Evolutionary conservation across 2,329 filamentous ascomycete genomes (phyloP).

Genomic region (Hansfordia pulvinata): DNA sequence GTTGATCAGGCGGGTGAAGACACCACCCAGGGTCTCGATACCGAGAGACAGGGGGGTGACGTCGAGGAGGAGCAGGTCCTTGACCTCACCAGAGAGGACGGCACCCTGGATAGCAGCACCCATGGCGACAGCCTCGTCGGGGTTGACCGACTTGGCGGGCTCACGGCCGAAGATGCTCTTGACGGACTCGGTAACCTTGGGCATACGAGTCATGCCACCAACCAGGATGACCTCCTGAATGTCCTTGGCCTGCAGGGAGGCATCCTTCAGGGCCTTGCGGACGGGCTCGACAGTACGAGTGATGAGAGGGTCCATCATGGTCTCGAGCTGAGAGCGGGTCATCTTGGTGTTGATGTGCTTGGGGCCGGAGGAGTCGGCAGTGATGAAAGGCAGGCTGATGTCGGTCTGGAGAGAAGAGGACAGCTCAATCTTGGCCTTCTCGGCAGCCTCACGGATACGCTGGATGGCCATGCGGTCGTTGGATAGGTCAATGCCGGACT

Average conservation of each 20-base stretch:
- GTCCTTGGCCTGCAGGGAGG: constrained; percentile 78
- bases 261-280: constrained; percentile 94
- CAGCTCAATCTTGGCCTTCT: constrained; percentile 99
- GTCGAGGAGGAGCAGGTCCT: constrained; percentile 87
- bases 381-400: constrained; percentile 98
- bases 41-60: constrained; percentile 92
- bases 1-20: constrained; percentile 97
- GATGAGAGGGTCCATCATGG: constrained; percentile 83
- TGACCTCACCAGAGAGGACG: constrained; percentile 91
- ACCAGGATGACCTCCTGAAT: constrained; percentile 97
- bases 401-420: constrained; percentile 92
- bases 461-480: constrained; percentile 96
- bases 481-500: constrained; percentile 80
- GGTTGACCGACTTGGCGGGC: constrained; percentile 95
- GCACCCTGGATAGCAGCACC: constrained; percentile 96
- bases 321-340: constrained; percentile 82
- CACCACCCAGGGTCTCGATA: constrained; percentile 96
- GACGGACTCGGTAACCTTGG: constrained; percentile 91
- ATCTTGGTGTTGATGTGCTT: constrained; percentile 99
- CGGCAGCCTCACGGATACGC: constrained; percentile 94
- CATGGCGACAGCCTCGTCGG: constrained; percentile 94
- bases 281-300: constrained; percentile 79
- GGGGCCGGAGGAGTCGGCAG: constrained; percentile 84
- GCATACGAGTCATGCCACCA: constrained; percentile 99
- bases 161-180: constrained; percentile 96